phyloP scores from a whole-genome alignment of 2,329 filamentous ascomycete species.

The Sarocladium brachiariae region DNA sequence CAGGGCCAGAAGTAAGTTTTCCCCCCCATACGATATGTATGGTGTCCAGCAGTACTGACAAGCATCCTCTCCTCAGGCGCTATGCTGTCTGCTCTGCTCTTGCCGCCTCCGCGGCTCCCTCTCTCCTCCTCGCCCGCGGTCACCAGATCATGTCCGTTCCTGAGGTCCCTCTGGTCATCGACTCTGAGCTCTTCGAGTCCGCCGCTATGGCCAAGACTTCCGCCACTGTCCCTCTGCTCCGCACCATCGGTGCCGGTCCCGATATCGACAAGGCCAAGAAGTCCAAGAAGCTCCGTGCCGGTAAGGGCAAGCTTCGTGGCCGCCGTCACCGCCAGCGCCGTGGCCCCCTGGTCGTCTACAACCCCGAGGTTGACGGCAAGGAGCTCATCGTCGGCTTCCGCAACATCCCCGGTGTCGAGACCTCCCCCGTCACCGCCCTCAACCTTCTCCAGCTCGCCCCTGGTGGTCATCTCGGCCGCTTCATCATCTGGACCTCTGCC shows the following conservation, averaged over 20 bases:
- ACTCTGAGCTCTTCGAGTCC: slow-evolving; percentile 80
- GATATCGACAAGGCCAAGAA: slow-evolving; percentile 94
- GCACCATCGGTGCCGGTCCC: slow-evolving; percentile 80
- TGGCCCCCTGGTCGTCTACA: slow-evolving; percentile 95
- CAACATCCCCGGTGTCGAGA: slow-evolving; percentile 99
- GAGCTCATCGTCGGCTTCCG: slow-evolving; percentile 91
- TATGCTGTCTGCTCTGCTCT: slow-evolving; percentile 97
- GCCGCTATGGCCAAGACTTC: slow-evolving; percentile 82
- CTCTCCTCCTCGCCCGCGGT: slow-evolving; percentile 92
- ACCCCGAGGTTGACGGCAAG: slow-evolving; percentile 91
- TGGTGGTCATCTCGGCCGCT: slow-evolving; percentile 96
- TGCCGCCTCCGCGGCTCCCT: slow-evolving; percentile 89
- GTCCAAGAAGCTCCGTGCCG: slow-evolving; percentile 94
- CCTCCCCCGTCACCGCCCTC: slow-evolving; percentile 82
- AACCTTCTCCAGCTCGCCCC: slow-evolving; percentile 99
- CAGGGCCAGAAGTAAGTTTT: slow-evolving; percentile 82
- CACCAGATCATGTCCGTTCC: slow-evolving; percentile 89
- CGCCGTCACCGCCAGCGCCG: slow-evolving; percentile 97
- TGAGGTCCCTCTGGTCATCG: slow-evolving; percentile 94
- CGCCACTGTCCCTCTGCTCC: slow-evolving; percentile 77
- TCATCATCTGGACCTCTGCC: slow-evolving; percentile 97
- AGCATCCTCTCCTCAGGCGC: slow-evolving; percentile 36
- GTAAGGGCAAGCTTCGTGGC: slow-evolving; percentile 97
- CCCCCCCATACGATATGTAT: background rate
- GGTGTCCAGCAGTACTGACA: no score